Conservation (phyloP, 352 stramenopile species). For the Globisporangium perplexum region DNA sequence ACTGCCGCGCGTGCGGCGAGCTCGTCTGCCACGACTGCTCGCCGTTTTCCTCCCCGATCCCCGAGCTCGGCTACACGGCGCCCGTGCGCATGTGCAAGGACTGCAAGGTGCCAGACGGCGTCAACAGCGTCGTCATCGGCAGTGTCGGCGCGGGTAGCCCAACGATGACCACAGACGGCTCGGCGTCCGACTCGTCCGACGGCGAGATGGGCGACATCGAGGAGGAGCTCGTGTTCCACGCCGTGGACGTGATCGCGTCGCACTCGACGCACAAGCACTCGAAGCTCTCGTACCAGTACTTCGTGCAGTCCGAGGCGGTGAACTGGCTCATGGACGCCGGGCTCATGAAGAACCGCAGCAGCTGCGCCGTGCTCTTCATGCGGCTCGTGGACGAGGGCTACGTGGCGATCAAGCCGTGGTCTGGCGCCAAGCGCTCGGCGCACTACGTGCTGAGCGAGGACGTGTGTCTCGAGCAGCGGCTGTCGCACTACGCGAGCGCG, state of each 20-base stretch:
- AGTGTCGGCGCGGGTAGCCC: slow-evolving; percentile 12
- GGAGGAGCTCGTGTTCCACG: slow-evolving; percentile 49
- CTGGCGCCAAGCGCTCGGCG: slow-evolving; percentile 36
- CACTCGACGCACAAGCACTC: slow-evolving; percentile 65
- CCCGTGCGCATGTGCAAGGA: slow-evolving; percentile 71
- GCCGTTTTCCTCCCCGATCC: slow-evolving; percentile 47
- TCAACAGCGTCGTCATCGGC: background rate
- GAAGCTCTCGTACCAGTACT: slow-evolving; percentile 80
- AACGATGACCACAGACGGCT: slow-evolving; percentile 17
- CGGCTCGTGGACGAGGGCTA: slow-evolving; percentile 66
- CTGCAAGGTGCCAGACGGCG: slow-evolving; percentile 29
- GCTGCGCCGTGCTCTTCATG: slow-evolving; percentile 46
- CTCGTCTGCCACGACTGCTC: slow-evolving; percentile 74
- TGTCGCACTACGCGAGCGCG: slow-evolving; percentile 55
- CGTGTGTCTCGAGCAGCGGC: slow-evolving; percentile 40
- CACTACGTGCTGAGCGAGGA: slow-evolving; percentile 76
- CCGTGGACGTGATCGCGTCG: slow-evolving; percentile 61
- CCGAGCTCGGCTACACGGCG: slow-evolving; percentile 58
- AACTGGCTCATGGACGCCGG: slow-evolving; percentile 74
- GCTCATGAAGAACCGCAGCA: slow-evolving; percentile 53
- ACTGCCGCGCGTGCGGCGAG: slow-evolving; percentile 73
- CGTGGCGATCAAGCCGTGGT: slow-evolving; percentile 59
- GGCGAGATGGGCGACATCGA: slow-evolving; percentile 48
- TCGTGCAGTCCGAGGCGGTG: slow-evolving; percentile 79
- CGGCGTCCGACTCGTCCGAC: slow-evolving; percentile 46